Conservation (phyloP, 805 yeast species). For the Saturnispora hagleri region DNA sequence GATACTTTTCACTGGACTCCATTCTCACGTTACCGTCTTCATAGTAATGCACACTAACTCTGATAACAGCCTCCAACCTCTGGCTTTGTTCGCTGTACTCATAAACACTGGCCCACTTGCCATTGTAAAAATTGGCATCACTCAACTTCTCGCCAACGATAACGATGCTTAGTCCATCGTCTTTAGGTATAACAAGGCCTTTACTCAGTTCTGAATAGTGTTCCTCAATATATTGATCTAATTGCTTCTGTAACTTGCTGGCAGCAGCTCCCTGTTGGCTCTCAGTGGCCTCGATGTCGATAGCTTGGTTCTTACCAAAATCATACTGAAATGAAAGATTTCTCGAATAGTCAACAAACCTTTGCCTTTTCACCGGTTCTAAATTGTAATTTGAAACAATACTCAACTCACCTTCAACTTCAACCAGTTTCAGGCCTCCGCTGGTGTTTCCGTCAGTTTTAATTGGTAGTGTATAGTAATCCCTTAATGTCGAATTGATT, state of each 20-base stretch:
- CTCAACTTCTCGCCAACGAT: constrained; percentile 66
- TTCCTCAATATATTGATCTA: constrained; percentile 46
- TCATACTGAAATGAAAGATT: constrained; percentile 51
- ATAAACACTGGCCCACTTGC: constrained; percentile 75
- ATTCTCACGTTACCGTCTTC: constrained; percentile 94
- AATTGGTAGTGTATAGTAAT: constrained; percentile 15
- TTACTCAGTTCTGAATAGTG: constrained; percentile 56
- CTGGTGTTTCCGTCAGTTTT: constrained; percentile 5
- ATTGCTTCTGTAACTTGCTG: constrained; percentile 17
- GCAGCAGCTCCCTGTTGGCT: constrained; percentile 1
- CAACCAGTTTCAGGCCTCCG: constrained; percentile 27
- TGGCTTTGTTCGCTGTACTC: constrained; percentile 28
- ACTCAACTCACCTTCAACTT: constrained; percentile 20
- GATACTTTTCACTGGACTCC: constrained; percentile 35
- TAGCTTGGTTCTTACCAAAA: constrained; percentile 37
- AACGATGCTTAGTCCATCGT: constrained; percentile 35
- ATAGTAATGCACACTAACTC: constrained; percentile 77
- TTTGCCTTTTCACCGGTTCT: constrained; percentile 31
- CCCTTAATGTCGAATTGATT: constrained; percentile 20
- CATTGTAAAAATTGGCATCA: constrained; percentile 77
- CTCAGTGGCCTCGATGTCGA: constrained; percentile 39
- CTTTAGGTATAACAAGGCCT: constrained; percentile 35
- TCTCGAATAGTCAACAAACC: constrained; percentile 45
- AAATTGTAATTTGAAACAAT: constrained; percentile 41
- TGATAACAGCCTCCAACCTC: constrained; percentile 43